Base-by-base conservation (phyloP, 176 grass and related monocot genomes). In the Tillandsia leiboldiana region DNA sequence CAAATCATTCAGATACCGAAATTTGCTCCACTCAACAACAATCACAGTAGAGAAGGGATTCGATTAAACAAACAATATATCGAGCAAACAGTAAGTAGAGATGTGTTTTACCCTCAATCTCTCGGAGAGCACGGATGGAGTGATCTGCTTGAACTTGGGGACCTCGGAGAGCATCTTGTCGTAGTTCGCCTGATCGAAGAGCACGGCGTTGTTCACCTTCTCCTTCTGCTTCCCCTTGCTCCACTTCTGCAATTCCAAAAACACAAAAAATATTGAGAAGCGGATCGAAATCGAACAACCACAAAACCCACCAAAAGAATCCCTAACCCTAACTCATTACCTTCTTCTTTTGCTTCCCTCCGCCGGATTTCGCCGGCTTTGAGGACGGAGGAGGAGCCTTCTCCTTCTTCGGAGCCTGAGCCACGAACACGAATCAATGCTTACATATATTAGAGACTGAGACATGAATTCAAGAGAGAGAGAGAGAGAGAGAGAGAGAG, bases 311-410 rank as follows among this genome's bases (percentile, higher is more conserved):
- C 14, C n/a, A 18, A 47, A 49, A 12, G 2, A 9, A 66, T 14
- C 13, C 64, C 64, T 48, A 49, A 20, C 14, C 27, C 42, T 48
- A 67, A 15, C 28, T 20, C 7, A n/a, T 67, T 49, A 67, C 65
- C 65, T 67, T 67, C 65, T 67, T 67, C 65, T 67, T 67, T n/a
- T 67, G 65, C 42, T 67, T 67, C 33, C 65, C 65, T 67, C 65
- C 65, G 9, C 65, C 65, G 28, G 65, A 67, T 15, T 67, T 67
- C 7, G 65, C 65, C 6, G 65, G 65, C 65, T 67, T 67, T 33
- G 65, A 67, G 28, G 64, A 18, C 64, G 29, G 42, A 15, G 65
- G 65, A 14, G 65, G 65, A 17, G 33, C 42, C 42, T 49, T 67
- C 1, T 67, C 65, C 65, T 67, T 67, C 65, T 67, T 67, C 29